A percentile compares a stretch with the other conserved stretches of the same genome.
phyloP scores from a whole-genome alignment of 768 basidiomycete genomes.

The Suillus variegatus region DNA sequence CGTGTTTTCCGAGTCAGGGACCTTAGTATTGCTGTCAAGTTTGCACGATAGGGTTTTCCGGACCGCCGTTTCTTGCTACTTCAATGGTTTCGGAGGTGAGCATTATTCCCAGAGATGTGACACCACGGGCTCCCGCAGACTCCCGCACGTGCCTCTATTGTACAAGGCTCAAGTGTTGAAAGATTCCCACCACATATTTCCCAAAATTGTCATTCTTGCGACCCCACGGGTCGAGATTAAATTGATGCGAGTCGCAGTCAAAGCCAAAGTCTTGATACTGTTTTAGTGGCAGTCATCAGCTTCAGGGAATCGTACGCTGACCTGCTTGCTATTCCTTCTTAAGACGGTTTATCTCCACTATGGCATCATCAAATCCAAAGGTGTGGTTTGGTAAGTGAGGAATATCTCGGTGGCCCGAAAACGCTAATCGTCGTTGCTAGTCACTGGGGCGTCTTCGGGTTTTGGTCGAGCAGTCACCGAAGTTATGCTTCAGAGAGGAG shows the following conservation, averaged over 20 bases:
- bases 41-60: neutral
- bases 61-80: neutral
- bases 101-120: neutral
- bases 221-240: neutral
- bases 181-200: neutral
- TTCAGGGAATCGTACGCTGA: neutral
- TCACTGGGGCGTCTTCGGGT: constrained; percentile 42
- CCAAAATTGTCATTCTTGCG: neutral
- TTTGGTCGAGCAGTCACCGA: constrained; percentile 40
- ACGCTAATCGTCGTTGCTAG: constrained; percentile 19
- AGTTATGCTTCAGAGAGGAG: constrained; percentile 37
- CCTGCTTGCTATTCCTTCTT: neutral
- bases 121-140: neutral
- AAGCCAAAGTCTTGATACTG: neutral
- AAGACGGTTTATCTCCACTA: neutral
- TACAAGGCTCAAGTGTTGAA: neutral
- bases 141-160: neutral
- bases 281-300: neutral
- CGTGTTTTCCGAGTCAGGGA: neutral
- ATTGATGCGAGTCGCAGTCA: too few relatives aligned
- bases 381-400: constrained; percentile 26
- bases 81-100: neutral
- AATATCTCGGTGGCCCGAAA: neutral
- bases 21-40: neutral
- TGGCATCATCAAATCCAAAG: constrained; percentile 9